Percentiles rank a stretch among this genome's conserved stretches.
These are phyloP conservation scores for Bolboschoenus planiculmis DNA, from an alignment of 176 grass and related monocot genomes.

Conservation along the genomic window DNA sequence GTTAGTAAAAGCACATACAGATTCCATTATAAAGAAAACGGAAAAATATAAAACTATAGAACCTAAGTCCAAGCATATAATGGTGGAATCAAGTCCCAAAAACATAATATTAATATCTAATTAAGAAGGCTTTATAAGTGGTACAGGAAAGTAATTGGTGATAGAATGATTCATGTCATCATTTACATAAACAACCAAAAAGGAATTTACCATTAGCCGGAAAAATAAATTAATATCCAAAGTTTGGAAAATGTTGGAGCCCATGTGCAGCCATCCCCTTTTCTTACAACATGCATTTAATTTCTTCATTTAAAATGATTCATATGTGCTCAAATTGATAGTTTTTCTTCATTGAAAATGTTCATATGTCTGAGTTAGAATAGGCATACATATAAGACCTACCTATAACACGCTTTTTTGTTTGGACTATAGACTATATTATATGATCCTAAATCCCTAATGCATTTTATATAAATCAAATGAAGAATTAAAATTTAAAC, in stretches of 20 bases:
- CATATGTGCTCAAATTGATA: background rate
- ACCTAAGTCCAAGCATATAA: conserved; percentile 15
- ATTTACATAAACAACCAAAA: conserved; percentile 14
- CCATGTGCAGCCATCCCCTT: conserved; percentile 13
- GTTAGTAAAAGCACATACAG: background rate
- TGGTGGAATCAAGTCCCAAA: conserved; percentile 22
- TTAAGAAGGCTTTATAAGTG: conserved; percentile 13
- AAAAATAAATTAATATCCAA: conserved; percentile 13
- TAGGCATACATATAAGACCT: too few relatives aligned
- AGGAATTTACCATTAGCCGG: conserved; percentile 17
- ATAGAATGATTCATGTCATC: conserved; percentile 25
- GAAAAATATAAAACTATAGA: background rate
- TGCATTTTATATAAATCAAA: background rate
- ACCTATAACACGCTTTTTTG: background rate
- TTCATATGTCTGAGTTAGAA: background rate
- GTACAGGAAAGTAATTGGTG: conserved; percentile 14
- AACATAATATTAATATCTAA: background rate
- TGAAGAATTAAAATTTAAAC: background rate
- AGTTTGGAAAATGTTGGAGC: conserved; percentile 5
- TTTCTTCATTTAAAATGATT: background rate
- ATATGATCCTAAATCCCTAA: background rate
- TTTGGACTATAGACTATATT: background rate
- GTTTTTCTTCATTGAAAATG: too few relatives aligned
- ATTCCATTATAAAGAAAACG: conserved; percentile 2
- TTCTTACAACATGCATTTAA: background rate